Percentiles rank a stretch among this genome's conserved stretches.
Evolutionary conservation across 805 yeast genomes (phyloP).

Genomic region (Pichia deserticola): DNA sequence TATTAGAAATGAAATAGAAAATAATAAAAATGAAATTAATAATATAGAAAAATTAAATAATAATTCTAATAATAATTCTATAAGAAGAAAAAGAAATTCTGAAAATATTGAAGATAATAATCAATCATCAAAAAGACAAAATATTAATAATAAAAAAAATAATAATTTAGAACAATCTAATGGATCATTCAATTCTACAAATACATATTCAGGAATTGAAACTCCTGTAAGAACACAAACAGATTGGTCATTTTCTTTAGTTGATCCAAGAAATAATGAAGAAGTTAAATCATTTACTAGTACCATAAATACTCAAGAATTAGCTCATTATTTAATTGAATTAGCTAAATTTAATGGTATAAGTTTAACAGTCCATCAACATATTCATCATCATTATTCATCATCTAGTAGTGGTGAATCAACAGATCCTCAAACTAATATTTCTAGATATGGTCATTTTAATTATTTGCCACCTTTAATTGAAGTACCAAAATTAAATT

Average conservation of each 20-base stretch:
- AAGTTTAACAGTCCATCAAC: conserved; percentile 73
- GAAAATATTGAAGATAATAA: not conserved
- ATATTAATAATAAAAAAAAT: not conserved
- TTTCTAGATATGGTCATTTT: conserved; percentile 61
- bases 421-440: conserved; percentile 44
- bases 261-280: conserved; percentile 36
- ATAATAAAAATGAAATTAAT: too few relatives aligned
- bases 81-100: too few relatives aligned
- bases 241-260: conserved; percentile 58
- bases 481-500: conserved; percentile 61
- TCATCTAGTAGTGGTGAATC: conserved; percentile 29
- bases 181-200: not conserved
- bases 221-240: conserved; percentile 27
- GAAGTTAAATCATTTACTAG: conserved; percentile 41
- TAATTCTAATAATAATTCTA: too few relatives aligned
- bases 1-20: too few relatives aligned
- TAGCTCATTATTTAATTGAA: conserved; percentile 50
- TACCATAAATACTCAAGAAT: conserved; percentile 41
- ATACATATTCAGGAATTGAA: conserved; percentile 9
- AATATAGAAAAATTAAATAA: too few relatives aligned
- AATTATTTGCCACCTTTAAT: conserved; percentile 66
- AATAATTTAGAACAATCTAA: not conserved
- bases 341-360: conserved; percentile 53
- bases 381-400: conserved; percentile 71
- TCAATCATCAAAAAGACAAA: not conserved